Evolutionary conservation across 257 asterid species (phyloP).

Genomic region (Rubia yunnanensis): DNA sequence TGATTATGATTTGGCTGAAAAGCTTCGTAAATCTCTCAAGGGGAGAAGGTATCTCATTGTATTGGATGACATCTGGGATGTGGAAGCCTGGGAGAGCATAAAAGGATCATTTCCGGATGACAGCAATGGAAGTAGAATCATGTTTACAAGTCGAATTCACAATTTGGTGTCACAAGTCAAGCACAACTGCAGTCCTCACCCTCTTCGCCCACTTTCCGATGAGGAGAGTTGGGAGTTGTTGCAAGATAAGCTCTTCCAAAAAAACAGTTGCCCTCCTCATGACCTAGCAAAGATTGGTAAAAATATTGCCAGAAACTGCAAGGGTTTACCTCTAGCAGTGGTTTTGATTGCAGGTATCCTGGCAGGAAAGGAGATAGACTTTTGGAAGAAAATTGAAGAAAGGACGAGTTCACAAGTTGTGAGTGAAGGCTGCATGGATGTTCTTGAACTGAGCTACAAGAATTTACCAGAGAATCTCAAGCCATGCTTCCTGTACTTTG

Average conservation of each 20-base stretch:
- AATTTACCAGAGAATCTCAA: background rate
- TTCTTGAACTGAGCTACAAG: slow-evolving; percentile 5
- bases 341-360: slow-evolving; percentile 3
- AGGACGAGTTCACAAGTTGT: background rate
- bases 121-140: background rate
- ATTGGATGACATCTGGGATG: background rate
- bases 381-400: background rate
- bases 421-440: slow-evolving; percentile 7
- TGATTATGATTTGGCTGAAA: slow-evolving; percentile 1
- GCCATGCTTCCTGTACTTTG: slow-evolving; percentile 3
- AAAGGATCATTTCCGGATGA: background rate
- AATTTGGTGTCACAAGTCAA: slow-evolving; percentile 4
- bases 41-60: background rate
- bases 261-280: background rate
- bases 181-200: slow-evolving; percentile 1
- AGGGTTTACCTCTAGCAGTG: background rate
- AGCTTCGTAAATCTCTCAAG: background rate
- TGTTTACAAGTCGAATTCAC: slow-evolving; percentile 2
- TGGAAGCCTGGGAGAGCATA: slow-evolving; percentile 2
- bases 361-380: background rate
- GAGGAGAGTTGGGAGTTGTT: slow-evolving; percentile 1
- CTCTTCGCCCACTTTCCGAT: background rate
- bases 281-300: background rate
- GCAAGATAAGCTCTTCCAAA: background rate
- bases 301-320: background rate